Evolutionary conservation across 1,139 yeast species (phyloP).

Genomic region (Hansenula lynferdii): DNA sequence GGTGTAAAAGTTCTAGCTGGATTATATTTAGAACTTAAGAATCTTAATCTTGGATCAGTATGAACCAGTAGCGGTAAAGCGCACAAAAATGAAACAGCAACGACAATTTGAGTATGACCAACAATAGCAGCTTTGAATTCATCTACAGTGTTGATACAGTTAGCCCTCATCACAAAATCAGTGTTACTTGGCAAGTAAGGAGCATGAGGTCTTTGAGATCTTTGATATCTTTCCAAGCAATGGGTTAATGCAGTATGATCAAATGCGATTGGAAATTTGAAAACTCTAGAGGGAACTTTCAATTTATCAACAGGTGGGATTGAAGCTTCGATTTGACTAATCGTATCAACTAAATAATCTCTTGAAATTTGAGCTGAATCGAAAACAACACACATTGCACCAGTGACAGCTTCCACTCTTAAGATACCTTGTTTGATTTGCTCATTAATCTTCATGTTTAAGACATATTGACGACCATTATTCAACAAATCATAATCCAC

Average conservation of each 20-base stretch:
- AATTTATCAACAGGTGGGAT: slow-evolving; percentile 29
- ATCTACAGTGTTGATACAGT: slow-evolving; percentile 25
- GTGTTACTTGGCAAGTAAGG: slow-evolving; percentile 32
- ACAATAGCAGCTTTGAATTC: slow-evolving; percentile 28
- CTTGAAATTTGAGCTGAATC: slow-evolving; percentile 24
- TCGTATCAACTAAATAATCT: slow-evolving; percentile 17
- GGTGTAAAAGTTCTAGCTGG: slow-evolving; percentile 37
- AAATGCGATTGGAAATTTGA: slow-evolving; percentile 29
- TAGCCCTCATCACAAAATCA: slow-evolving; percentile 31
- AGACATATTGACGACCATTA: slow-evolving; percentile 30
- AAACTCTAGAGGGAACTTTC: slow-evolving; percentile 29
- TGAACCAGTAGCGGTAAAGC: slow-evolving; percentile 32
- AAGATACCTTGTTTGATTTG: slow-evolving; percentile 14
- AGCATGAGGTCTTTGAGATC: slow-evolving; percentile 34
- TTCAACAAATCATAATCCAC: slow-evolving; percentile 27
- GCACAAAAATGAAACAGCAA: slow-evolving; percentile 35
- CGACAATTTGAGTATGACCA: slow-evolving; percentile 29
- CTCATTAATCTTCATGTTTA: slow-evolving; percentile 11
- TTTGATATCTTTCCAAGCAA: slow-evolving; percentile 31
- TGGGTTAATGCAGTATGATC: slow-evolving; percentile 30
- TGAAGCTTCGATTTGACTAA: slow-evolving; percentile 23
- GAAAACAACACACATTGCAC: slow-evolving; percentile 28
- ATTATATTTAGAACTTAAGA: slow-evolving; percentile 32
- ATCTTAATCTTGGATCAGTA: slow-evolving; percentile 31
- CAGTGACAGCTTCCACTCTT: slow-evolving; percentile 27